Percentiles rank a stretch among this genome's conserved stretches.
These are phyloP conservation scores for Monosporozyma aerobia DNA, from an alignment of 805 yeast species.

Conservation along the genomic window DNA sequence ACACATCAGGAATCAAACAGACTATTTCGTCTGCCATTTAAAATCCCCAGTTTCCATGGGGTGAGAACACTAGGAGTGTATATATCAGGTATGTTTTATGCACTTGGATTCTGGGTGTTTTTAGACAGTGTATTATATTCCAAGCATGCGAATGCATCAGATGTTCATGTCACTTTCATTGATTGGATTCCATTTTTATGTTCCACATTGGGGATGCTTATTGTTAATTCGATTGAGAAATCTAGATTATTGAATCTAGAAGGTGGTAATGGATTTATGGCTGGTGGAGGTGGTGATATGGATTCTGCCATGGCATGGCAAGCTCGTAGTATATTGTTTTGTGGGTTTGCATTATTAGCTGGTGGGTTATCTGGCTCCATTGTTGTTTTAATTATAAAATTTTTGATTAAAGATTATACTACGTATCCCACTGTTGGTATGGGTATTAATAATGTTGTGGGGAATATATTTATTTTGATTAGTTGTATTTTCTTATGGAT, in stretches of 20 bases:
- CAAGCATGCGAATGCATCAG: conserved; percentile 73
- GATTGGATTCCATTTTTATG: conserved; percentile 96
- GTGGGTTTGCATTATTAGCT: conserved; percentile 88
- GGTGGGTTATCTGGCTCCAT: conserved; percentile 91
- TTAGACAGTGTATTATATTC: conserved; percentile 85
- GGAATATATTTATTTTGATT: conserved; percentile 70
- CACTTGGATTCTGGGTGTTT: conserved; percentile 83
- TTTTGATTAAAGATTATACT: conserved; percentile 61
- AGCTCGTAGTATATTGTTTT: conserved; percentile 79
- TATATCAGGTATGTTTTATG: conserved; percentile 65
- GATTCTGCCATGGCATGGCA: conserved; percentile 73
- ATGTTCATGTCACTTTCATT: conserved; percentile 78
- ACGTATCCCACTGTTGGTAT: conserved; percentile 84
- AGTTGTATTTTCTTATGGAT: conserved; percentile 89
- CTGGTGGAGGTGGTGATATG: conserved; percentile 22
- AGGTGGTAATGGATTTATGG: conserved; percentile 27
- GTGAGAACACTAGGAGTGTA: conserved; percentile 70
- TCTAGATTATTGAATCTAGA: conserved; percentile 32
- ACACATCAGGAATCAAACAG: conserved; percentile 35
- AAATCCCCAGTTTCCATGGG: conserved; percentile 60
- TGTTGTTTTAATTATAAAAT: conserved; percentile 79
- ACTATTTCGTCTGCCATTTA: conserved; percentile 59
- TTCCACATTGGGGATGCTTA: conserved; percentile 80
- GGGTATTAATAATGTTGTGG: conserved; percentile 84
- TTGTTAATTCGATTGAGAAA: conserved; percentile 43